phyloP scores from a whole-genome alignment of 78 protist genomes.

The Dictyostelium firmibasis region DNA sequence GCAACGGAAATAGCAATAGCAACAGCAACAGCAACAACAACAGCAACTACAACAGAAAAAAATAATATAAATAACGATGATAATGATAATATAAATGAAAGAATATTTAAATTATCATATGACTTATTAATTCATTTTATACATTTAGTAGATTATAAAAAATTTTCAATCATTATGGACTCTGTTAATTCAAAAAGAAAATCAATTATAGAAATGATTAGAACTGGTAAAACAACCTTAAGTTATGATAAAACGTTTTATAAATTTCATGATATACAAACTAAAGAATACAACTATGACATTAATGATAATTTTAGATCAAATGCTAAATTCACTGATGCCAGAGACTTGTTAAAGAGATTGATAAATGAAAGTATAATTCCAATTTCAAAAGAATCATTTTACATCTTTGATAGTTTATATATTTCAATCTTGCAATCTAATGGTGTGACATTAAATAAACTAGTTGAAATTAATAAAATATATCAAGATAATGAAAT shows the following conservation, averaged over 20 bases:
- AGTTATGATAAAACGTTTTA: background rate
- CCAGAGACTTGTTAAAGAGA: background rate
- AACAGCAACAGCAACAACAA: background rate
- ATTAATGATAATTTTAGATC: background rate
- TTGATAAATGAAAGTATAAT: background rate
- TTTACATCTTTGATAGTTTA: background rate
- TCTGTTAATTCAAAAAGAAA: background rate
- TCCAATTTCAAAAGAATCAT: background rate
- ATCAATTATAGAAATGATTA: background rate
- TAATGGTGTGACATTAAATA: background rate
- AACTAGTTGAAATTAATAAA: background rate
- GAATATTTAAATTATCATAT: background rate
- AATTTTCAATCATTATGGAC: background rate
- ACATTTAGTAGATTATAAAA: background rate
- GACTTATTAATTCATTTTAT: background rate
- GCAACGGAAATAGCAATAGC: background rate
- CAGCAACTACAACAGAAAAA: background rate
- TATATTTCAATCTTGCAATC: background rate
- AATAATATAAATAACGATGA: too few species aligned
- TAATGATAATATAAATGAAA: background rate
- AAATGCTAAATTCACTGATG: background rate
- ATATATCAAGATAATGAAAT: background rate
- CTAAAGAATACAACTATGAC: background rate
- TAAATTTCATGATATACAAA: background rate
- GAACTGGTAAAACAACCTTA: background rate